These are phyloP conservation scores for Gynostemma pentaphyllum DNA, from an alignment of 306 rosid species.

Conservation along the genomic window DNA sequence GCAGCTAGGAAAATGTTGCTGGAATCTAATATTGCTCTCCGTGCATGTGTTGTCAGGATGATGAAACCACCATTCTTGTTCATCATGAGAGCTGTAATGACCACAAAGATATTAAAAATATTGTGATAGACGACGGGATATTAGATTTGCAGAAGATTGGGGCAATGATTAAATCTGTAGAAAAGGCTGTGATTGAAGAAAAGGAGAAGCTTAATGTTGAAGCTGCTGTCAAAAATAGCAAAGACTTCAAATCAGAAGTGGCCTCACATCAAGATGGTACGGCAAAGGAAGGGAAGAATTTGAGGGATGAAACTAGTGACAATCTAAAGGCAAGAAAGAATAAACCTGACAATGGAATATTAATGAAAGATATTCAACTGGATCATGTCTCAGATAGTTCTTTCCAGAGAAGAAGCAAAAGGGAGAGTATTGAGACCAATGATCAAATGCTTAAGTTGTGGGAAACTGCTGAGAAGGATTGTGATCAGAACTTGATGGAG, in stretches of 20 bases:
- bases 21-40: slow-evolving; percentile 15
- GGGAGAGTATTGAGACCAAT: slow-evolving; percentile 38
- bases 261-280: slow-evolving; percentile 9
- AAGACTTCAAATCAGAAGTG: slow-evolving; percentile 16
- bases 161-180: slow-evolving; percentile 46
- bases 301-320: slow-evolving; percentile 12
- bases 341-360: slow-evolving; percentile 37
- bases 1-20: not conserved
- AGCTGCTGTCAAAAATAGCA: slow-evolving; percentile 13
- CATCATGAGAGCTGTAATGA: slow-evolving; percentile 24
- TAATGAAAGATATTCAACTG: slow-evolving; percentile 84
- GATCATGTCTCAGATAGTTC: slow-evolving; percentile 68
- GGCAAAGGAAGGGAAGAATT: slow-evolving; percentile 25
- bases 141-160: slow-evolving; percentile 54
- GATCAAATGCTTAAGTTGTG: slow-evolving; percentile 91
- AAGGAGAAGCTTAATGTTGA: slow-evolving; percentile 16
- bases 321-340: slow-evolving; percentile 24
- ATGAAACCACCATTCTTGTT: slow-evolving; percentile 19
- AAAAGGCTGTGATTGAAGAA: slow-evolving; percentile 18
- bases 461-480: slow-evolving; percentile 61
- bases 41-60: slow-evolving; percentile 35
- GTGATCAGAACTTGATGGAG: slow-evolving; percentile 19
- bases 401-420: slow-evolving; percentile 36
- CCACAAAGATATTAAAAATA: slow-evolving; percentile 15
- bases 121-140: slow-evolving; percentile 32